Conservation (phyloP, 345 rosid genomes). For the Brassica cretica region DNA sequence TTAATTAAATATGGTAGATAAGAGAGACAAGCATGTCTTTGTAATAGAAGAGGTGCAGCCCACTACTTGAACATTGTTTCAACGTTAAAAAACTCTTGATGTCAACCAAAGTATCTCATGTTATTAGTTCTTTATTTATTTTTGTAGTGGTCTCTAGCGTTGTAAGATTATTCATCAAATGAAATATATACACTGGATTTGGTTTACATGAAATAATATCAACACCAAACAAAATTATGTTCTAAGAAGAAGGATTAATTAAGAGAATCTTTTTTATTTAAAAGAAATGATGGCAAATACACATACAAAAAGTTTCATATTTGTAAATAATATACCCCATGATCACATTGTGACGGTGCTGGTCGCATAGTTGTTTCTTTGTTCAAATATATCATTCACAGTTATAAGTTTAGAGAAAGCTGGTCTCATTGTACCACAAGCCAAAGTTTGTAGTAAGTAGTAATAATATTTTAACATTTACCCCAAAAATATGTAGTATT, state of each 20-base stretch:
- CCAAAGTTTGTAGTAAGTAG: neutral
- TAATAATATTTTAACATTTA: no score
- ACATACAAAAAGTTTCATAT: conserved; percentile 1
- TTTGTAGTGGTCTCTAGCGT: neutral
- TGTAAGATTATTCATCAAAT: conserved; percentile 6
- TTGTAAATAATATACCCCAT: conserved; percentile 12
- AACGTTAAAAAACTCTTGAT: conserved; percentile 21
- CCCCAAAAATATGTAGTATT: no score
- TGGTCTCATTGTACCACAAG: conserved; percentile 4
- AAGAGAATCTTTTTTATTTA: conserved; percentile 1
- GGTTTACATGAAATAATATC: conserved; percentile 10
- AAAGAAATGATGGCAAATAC: conserved; percentile 5
- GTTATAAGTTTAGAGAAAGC: neutral
- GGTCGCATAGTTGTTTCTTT: neutral
- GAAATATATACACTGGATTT: conserved; percentile 3
- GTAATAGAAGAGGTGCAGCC: conserved; percentile 27
- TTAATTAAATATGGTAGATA: neutral
- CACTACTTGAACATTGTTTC: conserved; percentile 34
- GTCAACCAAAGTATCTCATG: conserved; percentile 35
- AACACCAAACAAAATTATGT: neutral
- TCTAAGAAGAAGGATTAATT: neutral
- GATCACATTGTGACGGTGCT: conserved; percentile 33
- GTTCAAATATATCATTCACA: conserved; percentile 23
- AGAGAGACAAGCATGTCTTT: conserved; percentile 21
- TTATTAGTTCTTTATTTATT: conserved; percentile 21